phyloP scores from a whole-genome alignment of 257 asterid species.

The Solanum etuberosum region DNA sequence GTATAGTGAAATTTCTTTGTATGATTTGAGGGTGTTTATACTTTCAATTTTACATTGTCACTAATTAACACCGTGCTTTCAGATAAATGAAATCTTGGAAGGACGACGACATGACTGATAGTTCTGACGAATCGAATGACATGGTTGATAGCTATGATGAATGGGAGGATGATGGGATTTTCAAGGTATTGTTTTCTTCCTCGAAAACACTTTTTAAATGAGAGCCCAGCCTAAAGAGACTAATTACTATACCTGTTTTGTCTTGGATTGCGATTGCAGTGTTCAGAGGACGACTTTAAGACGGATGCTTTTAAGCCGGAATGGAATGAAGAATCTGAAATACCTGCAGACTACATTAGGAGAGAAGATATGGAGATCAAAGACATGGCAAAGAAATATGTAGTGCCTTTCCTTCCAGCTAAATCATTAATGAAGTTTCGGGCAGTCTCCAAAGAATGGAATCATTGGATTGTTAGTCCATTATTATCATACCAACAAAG shows the following conservation, averaged over 20 bases:
- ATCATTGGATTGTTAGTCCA: conserved; percentile 26
- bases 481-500: conserved; percentile 29
- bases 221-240: not conserved
- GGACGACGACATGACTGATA: not conserved
- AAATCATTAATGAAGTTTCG: conserved; percentile 21
- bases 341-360: not conserved
- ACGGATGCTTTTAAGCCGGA: not conserved
- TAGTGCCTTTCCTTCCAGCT: conserved; percentile 44
- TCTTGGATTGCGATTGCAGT: too few relatives aligned
- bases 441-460: conserved; percentile 36
- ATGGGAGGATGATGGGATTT: not conserved
- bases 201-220: not conserved
- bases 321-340: not conserved
- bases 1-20: not conserved
- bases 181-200: not conserved
- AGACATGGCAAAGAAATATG: conserved; percentile 5
- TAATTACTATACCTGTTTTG: too few relatives aligned
- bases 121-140: not conserved
- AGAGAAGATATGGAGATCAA: conserved; percentile 7
- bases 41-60: not conserved
- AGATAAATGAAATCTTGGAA: not conserved
- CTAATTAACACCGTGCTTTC: not conserved
- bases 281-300: not conserved
- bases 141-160: not conserved
- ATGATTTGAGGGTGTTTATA: not conserved